Conservation (phyloP, 495 filamentous ascomycete genomes). For the Umbilicaria muhlenbergii region DNA sequence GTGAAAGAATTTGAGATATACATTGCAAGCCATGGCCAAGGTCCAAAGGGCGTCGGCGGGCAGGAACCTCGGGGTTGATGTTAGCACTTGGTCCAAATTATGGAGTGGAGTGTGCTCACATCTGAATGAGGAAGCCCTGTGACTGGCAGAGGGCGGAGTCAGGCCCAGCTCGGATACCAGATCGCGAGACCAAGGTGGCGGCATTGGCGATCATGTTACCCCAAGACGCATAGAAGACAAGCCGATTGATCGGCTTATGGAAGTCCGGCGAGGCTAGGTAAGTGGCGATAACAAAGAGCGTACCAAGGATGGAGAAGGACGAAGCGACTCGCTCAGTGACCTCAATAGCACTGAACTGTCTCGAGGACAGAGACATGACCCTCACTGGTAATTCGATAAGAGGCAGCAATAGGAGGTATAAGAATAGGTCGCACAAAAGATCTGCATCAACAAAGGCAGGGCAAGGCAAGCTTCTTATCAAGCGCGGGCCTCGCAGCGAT, state of each 20-base stretch:
- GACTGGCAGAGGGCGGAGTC: conserved; percentile 49
- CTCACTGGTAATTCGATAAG: no score
- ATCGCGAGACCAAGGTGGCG: conserved; percentile 56
- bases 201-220: conserved; percentile 73
- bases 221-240: conserved; percentile 74
- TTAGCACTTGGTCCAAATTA: not conserved
- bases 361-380: conserved; percentile 1
- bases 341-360: conserved; percentile 28
- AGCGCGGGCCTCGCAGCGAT: no score
- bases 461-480: no score
- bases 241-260: conserved; percentile 76
- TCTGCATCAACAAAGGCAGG: no score
- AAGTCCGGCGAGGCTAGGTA: conserved; percentile 46
- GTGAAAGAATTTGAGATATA: conserved; percentile 73
- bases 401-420: no score
- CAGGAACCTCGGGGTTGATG: conserved; percentile 41
- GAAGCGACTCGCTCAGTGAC: conserved; percentile 54
- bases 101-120: conserved; percentile 32
- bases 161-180: conserved; percentile 27
- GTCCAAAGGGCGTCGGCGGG: conserved; percentile 70
- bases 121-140: conserved; percentile 61
- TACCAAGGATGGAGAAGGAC: conserved; percentile 54
- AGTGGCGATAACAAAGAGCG: conserved; percentile 56
- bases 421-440: no score
- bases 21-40: conserved; percentile 76